Evolutionary conservation across 208 protist genomes (phyloP), one percentile per base, ranked within the genome.

Genomic region (Wallacemonas sp.): DNA sequence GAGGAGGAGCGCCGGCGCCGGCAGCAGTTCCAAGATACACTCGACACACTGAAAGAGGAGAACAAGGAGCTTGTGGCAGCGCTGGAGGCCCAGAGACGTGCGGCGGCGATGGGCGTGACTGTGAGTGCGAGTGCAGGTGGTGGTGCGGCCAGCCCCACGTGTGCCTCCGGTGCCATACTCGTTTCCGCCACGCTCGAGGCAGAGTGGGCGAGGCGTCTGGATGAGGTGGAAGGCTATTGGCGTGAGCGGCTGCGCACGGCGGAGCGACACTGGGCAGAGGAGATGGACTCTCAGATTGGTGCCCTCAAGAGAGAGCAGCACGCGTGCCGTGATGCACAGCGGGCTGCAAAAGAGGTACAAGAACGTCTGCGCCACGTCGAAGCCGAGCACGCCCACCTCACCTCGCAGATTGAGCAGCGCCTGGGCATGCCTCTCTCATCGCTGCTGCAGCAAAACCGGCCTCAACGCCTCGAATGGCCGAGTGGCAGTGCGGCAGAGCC

Each of bases 221-320:
- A 75, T n/a, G 69, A 77, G 49, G 66, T 77, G 4, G 79, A 84
- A 59, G 53, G 53, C 9, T 80, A 91, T 61, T 91, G 79, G 72
- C 77, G 74, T 24, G 69, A 81, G 27, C 72, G 77, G 19, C 39
- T 88, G 47, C 65, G 71, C 55, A 68, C 46, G 5, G 70, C 77
- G 19, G 72, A 82, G 67, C 53, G 58, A 4, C 66, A 80, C 28
- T 84, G 75, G 77, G 73, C 77, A 47, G 70, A 66, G 2, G 67
- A 75, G 54, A 54, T 78, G 53, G 36, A 74, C 42, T 27, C 36
- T 21, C 79, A 81, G 58, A 28, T 62, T 24, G 56, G 24, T n/a
- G 70, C 72, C 30, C 66, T 74, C 15, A 68, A 66, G 34, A 68
- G 79, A 46, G 70, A 77, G 1, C 69, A 79, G 33, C 65, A 70